Base-by-base conservation (phyloP, 1,284 basidiomycete species). In the Cutaneotrichosporon spelunceum region DNA sequence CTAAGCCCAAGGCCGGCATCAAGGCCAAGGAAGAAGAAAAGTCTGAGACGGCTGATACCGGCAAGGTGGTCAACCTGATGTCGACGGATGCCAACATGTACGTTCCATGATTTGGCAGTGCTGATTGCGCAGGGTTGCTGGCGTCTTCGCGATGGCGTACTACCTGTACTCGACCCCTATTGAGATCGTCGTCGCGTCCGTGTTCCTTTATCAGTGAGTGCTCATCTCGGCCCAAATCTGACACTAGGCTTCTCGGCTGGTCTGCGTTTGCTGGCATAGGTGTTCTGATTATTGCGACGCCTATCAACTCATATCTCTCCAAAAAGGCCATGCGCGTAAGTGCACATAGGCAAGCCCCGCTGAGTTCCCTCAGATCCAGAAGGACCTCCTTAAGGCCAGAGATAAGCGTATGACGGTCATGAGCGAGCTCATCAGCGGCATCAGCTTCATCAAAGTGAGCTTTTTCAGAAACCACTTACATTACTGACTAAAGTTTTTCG, bases 341-440 rank as follows among this genome's bases (percentile, higher is more conserved):
- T 91, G 60, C 82, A 81, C 60, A 87, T 88, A 62, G 60, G 84
- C 77, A 26, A 57, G 60, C 64, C 19, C 39, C 21, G 34, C 44
- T 52, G 49, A 81, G 16, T 4, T 48, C 29, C 2, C 14, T 27
- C 78, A 85, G 56, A 91, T 93, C 61, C 86, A 88, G 63, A 89
- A 89, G 74, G 86, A 86, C 9, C 76, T 90, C 26, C 80, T 88
- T 47, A 83, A 85, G 11, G 86, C 91, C 0, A 82, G 90, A 10
- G 93, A 97, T 72, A 87, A 87, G 72, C 84, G 93, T 2, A 93
- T 96, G 85, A 84, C 83, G 0, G 87, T 91, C 19, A 78, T 96
- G 69, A 93, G 88, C 62, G 93, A 97, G 76, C 81, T 97, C 19
- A 88, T 94, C 58, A 81, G 85, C 34, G 86, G 87, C 4, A 78